Base-by-base conservation (phyloP, 2,329 filamentous ascomycete species). In the Zarea fungicola region DNA sequence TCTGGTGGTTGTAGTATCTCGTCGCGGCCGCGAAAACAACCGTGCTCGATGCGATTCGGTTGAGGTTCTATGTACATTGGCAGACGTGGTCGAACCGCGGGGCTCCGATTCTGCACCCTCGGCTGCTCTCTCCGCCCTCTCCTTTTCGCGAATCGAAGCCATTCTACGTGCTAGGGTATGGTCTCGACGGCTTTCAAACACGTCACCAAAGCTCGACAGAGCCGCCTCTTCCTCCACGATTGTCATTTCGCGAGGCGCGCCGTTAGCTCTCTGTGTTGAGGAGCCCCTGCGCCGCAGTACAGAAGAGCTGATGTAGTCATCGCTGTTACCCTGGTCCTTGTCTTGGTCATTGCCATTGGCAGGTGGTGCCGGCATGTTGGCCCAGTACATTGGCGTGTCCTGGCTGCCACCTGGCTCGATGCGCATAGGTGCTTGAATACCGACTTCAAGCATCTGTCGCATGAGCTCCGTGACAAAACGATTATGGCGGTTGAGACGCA, bases 381-480 rank as follows among this genome's bases (percentile, higher is more conserved):
- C 53, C 59, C 71, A 75, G 60, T 71, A 88, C 59, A 88, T 73
- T 3, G 87, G 87, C 58, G 81, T 78, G 39, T 84, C 82, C 54
- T 81, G 73, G 62, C 81, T 85, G 61, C 83, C 82, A 57, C 87
- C 87, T 49, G 85, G 84, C 64, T 83, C 69, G 51, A 67, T 58
- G 48, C 70, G 68, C 60, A 65, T 65, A 5, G 90, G 89, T 48
- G 87, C 87, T 73, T 95, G 87, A 63, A 95, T 93, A 50, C 89
- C 89, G 44, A 92, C 76, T 48, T 89, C 82, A 53, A 87, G 79
- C 74, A 96, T 90, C 48, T 88, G 82, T 31, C 87, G 75, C 85
- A 96, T 95, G 60, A 97, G 73, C 53, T 93, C 89, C 55, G 87
- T 90, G 56, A 95, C 90, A 67, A 97, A 96, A 63, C 91, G 93